Percentiles rank a stretch among this genome's conserved stretches.
These are phyloP conservation scores for Russula emetica DNA, from an alignment of 768 basidiomycete genomes.

Conservation along the genomic window DNA sequence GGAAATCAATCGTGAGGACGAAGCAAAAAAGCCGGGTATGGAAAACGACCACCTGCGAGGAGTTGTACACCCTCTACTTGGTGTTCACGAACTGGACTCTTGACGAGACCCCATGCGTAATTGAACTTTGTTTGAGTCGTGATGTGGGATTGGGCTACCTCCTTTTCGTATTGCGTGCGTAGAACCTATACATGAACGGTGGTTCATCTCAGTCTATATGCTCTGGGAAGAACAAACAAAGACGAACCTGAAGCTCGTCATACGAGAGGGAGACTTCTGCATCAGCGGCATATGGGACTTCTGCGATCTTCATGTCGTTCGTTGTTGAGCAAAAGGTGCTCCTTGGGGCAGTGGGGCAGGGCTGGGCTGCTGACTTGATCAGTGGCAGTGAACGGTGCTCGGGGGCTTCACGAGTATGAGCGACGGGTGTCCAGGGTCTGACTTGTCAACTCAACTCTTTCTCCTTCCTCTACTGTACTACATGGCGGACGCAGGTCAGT, in stretches of 20 bases:
- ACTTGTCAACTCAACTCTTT: not conserved
- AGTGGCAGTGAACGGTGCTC: constrained; percentile 4
- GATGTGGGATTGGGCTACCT: constrained; percentile 75
- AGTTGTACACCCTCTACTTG: constrained; percentile 90
- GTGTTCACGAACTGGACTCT: constrained; percentile 77
- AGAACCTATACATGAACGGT: constrained; percentile 57
- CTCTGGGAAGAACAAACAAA: not conserved
- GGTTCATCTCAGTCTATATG: not conserved
- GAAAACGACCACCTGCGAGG: constrained; percentile 62
- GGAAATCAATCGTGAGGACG: not conserved
- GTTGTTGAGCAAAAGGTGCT: not conserved
- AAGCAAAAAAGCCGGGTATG: constrained; percentile 18
- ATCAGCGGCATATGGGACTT: constrained; percentile 94
- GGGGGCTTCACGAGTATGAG: not conserved
- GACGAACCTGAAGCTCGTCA: constrained; percentile 80
- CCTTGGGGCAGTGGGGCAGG: too few species aligned
- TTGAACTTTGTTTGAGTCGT: constrained; percentile 97
- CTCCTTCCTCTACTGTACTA: not conserved
- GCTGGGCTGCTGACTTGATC: not conserved
- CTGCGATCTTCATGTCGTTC: constrained; percentile 53
- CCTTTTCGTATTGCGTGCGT: constrained; percentile 82
- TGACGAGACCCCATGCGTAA: constrained; percentile 94
- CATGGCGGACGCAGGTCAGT: constrained; percentile 26
- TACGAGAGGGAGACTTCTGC: constrained; percentile 83
- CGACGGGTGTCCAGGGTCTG: constrained; percentile 13